These are phyloP conservation scores for Tripidium arundinaceum DNA, from an alignment of 202 grass and related monocot species.

Conservation along the genomic window DNA sequence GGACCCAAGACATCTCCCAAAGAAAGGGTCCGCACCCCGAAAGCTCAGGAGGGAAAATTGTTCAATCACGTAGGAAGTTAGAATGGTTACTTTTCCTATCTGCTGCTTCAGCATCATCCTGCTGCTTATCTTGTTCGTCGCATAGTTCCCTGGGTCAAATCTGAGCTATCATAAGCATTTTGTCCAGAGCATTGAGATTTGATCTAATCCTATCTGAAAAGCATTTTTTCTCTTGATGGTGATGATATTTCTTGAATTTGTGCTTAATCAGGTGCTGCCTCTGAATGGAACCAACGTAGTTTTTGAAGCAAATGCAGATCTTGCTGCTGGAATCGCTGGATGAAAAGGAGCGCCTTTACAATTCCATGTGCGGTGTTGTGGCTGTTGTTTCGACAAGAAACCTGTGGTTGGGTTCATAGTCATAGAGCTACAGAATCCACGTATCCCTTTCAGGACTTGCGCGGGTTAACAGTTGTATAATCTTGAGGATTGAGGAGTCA, in stretches of 20 bases:
- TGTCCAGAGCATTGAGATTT: not conserved
- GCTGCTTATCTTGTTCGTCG: not conserved
- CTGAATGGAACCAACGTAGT: not conserved
- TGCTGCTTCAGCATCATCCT: no score
- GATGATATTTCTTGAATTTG: not conserved
- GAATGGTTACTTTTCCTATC: not conserved
- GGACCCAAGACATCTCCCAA: no score
- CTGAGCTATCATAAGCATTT: not conserved
- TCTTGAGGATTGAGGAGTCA: not conserved
- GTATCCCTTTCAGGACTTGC: not conserved
- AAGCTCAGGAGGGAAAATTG: no score
- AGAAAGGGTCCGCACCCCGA: no score
- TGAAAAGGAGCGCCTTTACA: not conserved
- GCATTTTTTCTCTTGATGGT: not conserved
- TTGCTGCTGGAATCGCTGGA: not conserved
- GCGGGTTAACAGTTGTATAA: not conserved
- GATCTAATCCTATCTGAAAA: not conserved
- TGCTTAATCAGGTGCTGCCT: conserved; percentile 7
- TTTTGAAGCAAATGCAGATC: conserved; percentile 2
- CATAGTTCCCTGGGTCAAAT: not conserved
- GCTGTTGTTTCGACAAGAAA: conserved; percentile 9
- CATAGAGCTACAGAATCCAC: not conserved
- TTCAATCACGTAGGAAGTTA: no score
- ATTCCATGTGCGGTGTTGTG: conserved; percentile 2
- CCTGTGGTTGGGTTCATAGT: not conserved